Evolutionary conservation across 139 green algal species (phyloP), one percentile per base, ranked within the genome.

Genomic region (Pleodorina starrii): DNA sequence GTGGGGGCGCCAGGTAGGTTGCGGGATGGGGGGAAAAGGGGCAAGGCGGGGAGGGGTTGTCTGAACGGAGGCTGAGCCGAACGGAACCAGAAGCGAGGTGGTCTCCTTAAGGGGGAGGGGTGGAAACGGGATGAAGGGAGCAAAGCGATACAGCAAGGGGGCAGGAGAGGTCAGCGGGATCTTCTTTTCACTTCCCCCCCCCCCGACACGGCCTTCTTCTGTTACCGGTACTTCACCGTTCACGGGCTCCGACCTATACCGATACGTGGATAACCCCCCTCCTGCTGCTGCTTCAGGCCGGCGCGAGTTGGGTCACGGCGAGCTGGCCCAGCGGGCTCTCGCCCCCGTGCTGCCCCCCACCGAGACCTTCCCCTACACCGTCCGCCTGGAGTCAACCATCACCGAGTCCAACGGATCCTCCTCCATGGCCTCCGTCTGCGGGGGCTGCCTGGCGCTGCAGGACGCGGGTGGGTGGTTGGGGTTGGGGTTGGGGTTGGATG

Each of bases 351-450:
- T 99, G 9, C 97, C 98, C 2, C 2, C 57, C 23, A 54, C 94
- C n/a, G 89, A 91, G 1, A 91, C 90, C 0, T 99, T 99, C 90
- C 97, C 97, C 10, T 96, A 96, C 68, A 93, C 88, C 7, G 75
- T 99, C 5, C 92, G 97, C 0, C 88, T 99, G 69, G 98, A 99
- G 93, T 96, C 89, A 92, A 99, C 94, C 72, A 98, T 99, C 89
- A 99, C 98, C 5, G 98, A 99, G 92, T 96, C 89, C 94, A 99
- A 99, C 91, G 98, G 98, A n/a, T 98, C 94, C 57, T 97, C 91
- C 88, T 97, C 93, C 79, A 99, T 99, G 98, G 98, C 98, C 7
- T 97, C 95, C 3, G 98, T 99, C 29, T 99, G 98, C 81, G 98
- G 97, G 25, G 98, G 96, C 48, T 99, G 94, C 92, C 92, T 99